Percentiles rank a stretch among this genome's conserved stretches.
Conservation (phyloP, 176 grass and related monocot species). For the Oryza nivara region DNA sequence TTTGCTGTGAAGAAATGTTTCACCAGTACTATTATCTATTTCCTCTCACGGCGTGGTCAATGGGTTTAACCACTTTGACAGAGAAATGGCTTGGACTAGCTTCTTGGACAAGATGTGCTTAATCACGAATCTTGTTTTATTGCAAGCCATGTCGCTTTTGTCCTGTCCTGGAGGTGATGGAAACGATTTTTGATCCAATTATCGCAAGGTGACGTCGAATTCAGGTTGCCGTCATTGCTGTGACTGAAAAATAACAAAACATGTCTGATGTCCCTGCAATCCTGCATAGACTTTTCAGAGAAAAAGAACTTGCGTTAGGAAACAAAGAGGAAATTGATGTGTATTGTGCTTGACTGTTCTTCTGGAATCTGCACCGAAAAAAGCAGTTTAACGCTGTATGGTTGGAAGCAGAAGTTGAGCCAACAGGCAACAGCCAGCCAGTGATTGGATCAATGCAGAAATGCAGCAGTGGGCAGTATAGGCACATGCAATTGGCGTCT, state of each 20-base stretch:
- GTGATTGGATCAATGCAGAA: not conserved
- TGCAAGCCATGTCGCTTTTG: slow-evolving; percentile 2
- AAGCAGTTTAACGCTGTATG: not conserved
- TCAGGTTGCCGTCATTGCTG: slow-evolving; percentile 16
- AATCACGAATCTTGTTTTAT: not conserved
- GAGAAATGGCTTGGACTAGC: slow-evolving; percentile 2
- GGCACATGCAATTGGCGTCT: slow-evolving; percentile 36
- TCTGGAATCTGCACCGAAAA: not conserved
- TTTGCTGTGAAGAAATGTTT: not conserved
- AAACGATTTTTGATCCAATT: not conserved
- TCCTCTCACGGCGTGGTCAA: not conserved
- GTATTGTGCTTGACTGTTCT: not conserved
- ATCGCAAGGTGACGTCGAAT: not conserved
- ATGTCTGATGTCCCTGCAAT: not conserved
- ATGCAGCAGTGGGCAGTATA: slow-evolving; percentile 16
- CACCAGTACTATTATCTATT: not conserved
- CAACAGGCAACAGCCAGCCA: not conserved
- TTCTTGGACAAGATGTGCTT: not conserved
- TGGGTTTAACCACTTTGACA: not conserved
- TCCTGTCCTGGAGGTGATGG: not conserved
- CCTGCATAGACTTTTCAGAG: not conserved
- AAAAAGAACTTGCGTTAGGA: not conserved
- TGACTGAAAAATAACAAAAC: not conserved
- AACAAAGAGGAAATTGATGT: not conserved
- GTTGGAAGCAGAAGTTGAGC: slow-evolving; percentile 10